These are phyloP conservation scores for Aechmea fasciata DNA, from an alignment of 176 grass and related monocot genomes.

Conservation along the genomic window DNA sequence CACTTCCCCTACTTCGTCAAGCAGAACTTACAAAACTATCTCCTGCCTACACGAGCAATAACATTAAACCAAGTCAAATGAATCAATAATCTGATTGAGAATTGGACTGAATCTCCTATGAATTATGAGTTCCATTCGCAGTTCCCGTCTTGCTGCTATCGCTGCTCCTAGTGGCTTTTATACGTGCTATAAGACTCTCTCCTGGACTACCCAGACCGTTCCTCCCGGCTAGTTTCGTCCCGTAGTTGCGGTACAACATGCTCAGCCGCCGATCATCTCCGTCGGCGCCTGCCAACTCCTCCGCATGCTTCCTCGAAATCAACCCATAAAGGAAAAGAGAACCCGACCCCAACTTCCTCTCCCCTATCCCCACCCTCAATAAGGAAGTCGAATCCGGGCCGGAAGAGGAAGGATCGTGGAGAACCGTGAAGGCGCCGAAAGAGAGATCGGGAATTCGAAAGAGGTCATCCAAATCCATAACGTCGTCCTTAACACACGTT, in stretches of 20 bases:
- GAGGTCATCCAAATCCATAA: slow-evolving; percentile 47
- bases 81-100: slow-evolving; percentile 28
- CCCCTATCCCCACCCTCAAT: slow-evolving; percentile 50
- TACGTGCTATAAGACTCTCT: slow-evolving; percentile 48
- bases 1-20: not conserved
- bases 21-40: slow-evolving; percentile 1
- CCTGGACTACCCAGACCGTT: slow-evolving; percentile 57
- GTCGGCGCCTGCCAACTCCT: slow-evolving; percentile 47
- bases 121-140: slow-evolving; percentile 29
- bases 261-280: slow-evolving; percentile 50
- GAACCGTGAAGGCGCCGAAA: slow-evolving; percentile 58
- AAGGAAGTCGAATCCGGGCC: slow-evolving; percentile 50
- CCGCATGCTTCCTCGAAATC: slow-evolving; percentile 60
- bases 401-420: slow-evolving; percentile 50
- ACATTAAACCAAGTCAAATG: slow-evolving; percentile 23
- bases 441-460: slow-evolving; percentile 46
- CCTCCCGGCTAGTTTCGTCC: slow-evolving; percentile 61
- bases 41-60: slow-evolving; percentile 13
- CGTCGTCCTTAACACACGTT: slow-evolving; percentile 32
- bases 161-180: slow-evolving; percentile 53
- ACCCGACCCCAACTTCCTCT: slow-evolving; percentile 45
- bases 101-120: slow-evolving; percentile 21
- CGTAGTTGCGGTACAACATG: slow-evolving; percentile 57
- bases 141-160: slow-evolving; percentile 21
- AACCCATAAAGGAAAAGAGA: slow-evolving; percentile 73